Evolutionary conservation across 140 eudicot species (phyloP), one percentile per base, ranked within the genome.

Genomic region (Stevia rebaudiana): DNA sequence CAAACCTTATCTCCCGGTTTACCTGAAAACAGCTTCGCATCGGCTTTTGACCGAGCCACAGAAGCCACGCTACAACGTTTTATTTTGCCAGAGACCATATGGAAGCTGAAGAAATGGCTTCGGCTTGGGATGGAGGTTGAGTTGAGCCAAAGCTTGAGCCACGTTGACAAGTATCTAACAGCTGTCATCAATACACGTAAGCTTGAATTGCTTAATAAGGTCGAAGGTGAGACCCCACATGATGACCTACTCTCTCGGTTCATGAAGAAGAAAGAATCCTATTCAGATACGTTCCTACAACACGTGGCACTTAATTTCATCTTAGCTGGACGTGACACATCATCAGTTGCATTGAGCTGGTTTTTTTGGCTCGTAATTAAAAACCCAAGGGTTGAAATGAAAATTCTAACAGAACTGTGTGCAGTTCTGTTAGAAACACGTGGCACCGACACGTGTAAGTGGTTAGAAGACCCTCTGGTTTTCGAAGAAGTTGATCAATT

Each of bases 251-350:
- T 90, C 3, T 83, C 97, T 3, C 69, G 97, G 46, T 90, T 90
- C 81, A 90, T 90, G 95, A 90, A 80, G 86, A 90, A 84, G 49
- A 90, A 78, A 49, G 97, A 90, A 60, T 78, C 88, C 0, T 90
- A 82, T 65, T 55, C 89, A 0, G 90, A 90, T 46, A 36, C 83
- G 6, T 90, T 90, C 67, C 79, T 87, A 7, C 86, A 83, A 66
- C 86, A 89, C 10, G 97, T 89, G 72, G 95, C 79, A 13, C 84
- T 89, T 2, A 89, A 85, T 48, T 89, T 89, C 75, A 89, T 89
- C 86, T 61, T 89, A 64, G 97, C 97, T 69, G 97, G 97, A 68
- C 91, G 97, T 3, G 97, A 89, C 91, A 89, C 97, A 33, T 89
- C 97, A 43, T 85, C 97, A 0, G 97, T 85, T 10, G 97, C 97